Conservation (phyloP, 1,139 yeast genomes). For the Protomyces lactucae-debilis region DNA sequence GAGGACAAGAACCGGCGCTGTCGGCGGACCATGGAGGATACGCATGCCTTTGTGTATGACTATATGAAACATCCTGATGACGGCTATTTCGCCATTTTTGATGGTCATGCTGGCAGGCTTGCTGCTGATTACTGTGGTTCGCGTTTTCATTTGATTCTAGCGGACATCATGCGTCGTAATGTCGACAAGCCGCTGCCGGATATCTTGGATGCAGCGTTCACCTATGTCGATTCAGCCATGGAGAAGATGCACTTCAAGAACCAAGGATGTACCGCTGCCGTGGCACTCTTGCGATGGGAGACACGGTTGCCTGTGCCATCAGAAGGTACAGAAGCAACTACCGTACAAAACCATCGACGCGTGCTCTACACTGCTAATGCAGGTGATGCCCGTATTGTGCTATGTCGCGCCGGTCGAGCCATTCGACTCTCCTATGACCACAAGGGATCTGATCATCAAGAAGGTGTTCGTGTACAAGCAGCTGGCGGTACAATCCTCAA, state of each 20-base stretch:
- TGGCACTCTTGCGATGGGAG: slow-evolving; percentile 87
- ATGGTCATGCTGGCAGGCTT: slow-evolving; percentile 95
- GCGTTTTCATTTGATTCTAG: slow-evolving; percentile 65
- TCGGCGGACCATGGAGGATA: slow-evolving; percentile 92
- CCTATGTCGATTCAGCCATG: slow-evolving; percentile 68
- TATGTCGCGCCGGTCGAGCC: slow-evolving; percentile 64
- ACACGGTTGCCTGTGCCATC: not conserved
- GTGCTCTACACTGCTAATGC: slow-evolving; percentile 91
- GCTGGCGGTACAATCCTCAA: slow-evolving; percentile 86
- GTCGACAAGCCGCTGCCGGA: slow-evolving; percentile 35
- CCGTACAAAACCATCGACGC: slow-evolving; percentile 38
- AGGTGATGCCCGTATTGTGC: slow-evolving; percentile 84
- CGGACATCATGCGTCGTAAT: slow-evolving; percentile 47
- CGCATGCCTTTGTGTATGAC: slow-evolving; percentile 87
- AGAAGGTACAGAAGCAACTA: not conserved
- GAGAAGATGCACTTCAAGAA: slow-evolving; percentile 48
- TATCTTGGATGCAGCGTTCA: slow-evolving; percentile 48
- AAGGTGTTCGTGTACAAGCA: slow-evolving; percentile 66
- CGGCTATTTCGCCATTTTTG: slow-evolving; percentile 95
- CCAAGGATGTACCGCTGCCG: slow-evolving; percentile 94
- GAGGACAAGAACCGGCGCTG: slow-evolving; percentile 79
- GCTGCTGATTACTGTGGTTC: slow-evolving; percentile 96
- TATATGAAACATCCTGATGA: slow-evolving; percentile 84
- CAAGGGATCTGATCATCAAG: slow-evolving; percentile 79
- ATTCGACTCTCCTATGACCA: slow-evolving; percentile 86